Conservation (phyloP, 306 rosid species). For the Neltuma alba region DNA sequence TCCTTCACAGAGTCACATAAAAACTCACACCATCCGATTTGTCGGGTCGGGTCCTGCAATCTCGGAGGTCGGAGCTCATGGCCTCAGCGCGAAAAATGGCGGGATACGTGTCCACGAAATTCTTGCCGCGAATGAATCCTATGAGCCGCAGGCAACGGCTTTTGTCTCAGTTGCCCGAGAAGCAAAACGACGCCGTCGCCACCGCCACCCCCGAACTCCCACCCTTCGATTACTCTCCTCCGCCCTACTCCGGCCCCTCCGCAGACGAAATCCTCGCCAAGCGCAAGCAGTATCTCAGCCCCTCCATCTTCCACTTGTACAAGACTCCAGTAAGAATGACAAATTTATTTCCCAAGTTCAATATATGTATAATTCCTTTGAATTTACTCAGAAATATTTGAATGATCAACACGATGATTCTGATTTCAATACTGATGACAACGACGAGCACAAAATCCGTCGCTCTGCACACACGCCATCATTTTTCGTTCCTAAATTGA, state of each 20-base stretch:
- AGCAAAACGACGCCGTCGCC: slow-evolving; percentile 22
- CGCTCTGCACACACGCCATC: neutral
- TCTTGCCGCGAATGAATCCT: slow-evolving; percentile 30
- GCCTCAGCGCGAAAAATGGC: slow-evolving; percentile 48
- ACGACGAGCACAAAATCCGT: neutral
- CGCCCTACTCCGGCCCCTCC: slow-evolving; percentile 73
- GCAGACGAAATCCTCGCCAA: slow-evolving; percentile 69
- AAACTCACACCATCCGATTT: neutral
- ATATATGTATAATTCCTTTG: neutral
- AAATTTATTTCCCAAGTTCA: neutral
- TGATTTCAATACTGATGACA: neutral
- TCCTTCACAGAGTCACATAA: neutral
- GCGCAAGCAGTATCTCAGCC: slow-evolving; percentile 79
- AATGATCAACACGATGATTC: neutral
- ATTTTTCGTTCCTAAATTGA: neutral
- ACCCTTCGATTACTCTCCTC: slow-evolving; percentile 70
- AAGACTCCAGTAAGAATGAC: slow-evolving; percentile 65
- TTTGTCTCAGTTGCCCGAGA: slow-evolving; percentile 51
- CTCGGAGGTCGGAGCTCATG: slow-evolving; percentile 17
- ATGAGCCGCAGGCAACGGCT: slow-evolving; percentile 31
- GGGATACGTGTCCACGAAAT: slow-evolving; percentile 42
- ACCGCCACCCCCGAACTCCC: slow-evolving; percentile 50
- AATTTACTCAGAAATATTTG: neutral
- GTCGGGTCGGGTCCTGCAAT: slow-evolving; percentile 31
- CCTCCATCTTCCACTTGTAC: slow-evolving; percentile 68